A percentile compares a stretch with the other conserved stretches of the same genome.
These are phyloP conservation scores for Cylindrotheca closterium DNA, from an alignment of 108 stramenopile species.

Conservation along the genomic window DNA sequence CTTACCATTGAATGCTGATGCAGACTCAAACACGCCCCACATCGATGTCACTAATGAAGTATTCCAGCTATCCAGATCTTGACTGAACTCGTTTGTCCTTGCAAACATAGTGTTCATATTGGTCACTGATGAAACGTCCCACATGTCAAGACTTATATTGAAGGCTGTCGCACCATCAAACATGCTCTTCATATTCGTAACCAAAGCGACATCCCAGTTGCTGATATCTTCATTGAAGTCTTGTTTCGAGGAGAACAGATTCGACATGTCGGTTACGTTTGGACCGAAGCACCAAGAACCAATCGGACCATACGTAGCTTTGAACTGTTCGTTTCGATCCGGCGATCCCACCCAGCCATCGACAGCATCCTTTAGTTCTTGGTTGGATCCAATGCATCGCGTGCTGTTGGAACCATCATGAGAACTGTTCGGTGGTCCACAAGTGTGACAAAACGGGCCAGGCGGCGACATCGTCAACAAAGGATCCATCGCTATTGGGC, in stretches of 20 bases:
- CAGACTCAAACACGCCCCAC: no score
- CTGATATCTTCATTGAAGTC: no score
- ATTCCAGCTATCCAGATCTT: background rate
- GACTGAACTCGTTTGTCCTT: background rate
- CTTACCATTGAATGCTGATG: no score
- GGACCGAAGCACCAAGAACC: constrained; percentile 25
- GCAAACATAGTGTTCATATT: constrained; percentile 33
- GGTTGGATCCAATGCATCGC: constrained; percentile 21
- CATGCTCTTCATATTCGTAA: no score
- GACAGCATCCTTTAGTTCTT: constrained; percentile 25
- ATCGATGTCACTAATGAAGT: no score
- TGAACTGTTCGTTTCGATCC: no score
- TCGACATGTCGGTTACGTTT: constrained; percentile 30
- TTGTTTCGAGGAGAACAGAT: constrained; percentile 31
- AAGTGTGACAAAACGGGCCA: no score
- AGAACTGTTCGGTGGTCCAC: constrained; percentile 12
- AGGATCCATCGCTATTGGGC: no score
- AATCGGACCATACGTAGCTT: constrained; percentile 17
- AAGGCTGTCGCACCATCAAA: no score
- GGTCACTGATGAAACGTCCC: constrained; percentile 30
- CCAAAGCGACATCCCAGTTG: constrained; percentile 8
- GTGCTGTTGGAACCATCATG: constrained; percentile 22
- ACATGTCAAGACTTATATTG: constrained; percentile 28
- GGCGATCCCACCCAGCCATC: constrained; percentile 10
- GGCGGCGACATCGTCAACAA: constrained; percentile 29